Evolutionary conservation across 2,329 filamentous ascomycete genomes (phyloP).

Genomic region (Grosmannia clavigera): DNA sequence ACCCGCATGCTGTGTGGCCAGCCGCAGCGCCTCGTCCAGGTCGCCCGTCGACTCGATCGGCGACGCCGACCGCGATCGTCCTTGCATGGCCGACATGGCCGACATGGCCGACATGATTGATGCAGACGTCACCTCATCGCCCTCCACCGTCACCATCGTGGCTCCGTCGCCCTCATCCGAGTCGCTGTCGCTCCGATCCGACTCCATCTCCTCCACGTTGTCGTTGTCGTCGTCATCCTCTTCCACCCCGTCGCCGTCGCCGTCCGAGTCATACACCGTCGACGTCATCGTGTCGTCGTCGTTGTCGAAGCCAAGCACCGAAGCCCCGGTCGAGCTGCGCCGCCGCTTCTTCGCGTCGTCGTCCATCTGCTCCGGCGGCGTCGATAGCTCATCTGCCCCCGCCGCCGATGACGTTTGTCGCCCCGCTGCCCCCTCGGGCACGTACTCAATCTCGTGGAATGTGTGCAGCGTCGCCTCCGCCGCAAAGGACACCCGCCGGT

Average conservation of each 20-base stretch:
- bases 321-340: conserved; percentile 30
- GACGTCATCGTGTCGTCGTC: conserved; percentile 52
- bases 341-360: conserved; percentile 50
- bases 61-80: conserved; percentile 28
- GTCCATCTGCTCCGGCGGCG: conserved; percentile 22
- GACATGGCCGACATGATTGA: conserved; percentile 41
- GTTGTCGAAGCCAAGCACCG: conserved; percentile 22
- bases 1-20: conserved; percentile 63
- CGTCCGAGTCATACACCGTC: conserved; percentile 61
- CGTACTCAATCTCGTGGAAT: conserved; percentile 85
- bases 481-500: conserved; percentile 89
- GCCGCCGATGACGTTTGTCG: conserved; percentile 54
- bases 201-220: conserved; percentile 29
- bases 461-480: conserved; percentile 95
- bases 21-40: conserved; percentile 64
- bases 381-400: not conserved
- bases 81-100: conserved; percentile 29
- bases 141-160: conserved; percentile 71
- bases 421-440: conserved; percentile 68
- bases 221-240: conserved; percentile 39
- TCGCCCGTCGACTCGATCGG: conserved; percentile 57
- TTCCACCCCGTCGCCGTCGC: conserved; percentile 43
- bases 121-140: conserved; percentile 62
- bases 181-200: conserved; percentile 34
- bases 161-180: conserved; percentile 57